A percentile compares a stretch with the other conserved stretches of the same genome.
These are phyloP conservation scores for Cryphonectria naterciae DNA, from an alignment of 2,329 filamentous ascomycete species.

Conservation along the genomic window DNA sequence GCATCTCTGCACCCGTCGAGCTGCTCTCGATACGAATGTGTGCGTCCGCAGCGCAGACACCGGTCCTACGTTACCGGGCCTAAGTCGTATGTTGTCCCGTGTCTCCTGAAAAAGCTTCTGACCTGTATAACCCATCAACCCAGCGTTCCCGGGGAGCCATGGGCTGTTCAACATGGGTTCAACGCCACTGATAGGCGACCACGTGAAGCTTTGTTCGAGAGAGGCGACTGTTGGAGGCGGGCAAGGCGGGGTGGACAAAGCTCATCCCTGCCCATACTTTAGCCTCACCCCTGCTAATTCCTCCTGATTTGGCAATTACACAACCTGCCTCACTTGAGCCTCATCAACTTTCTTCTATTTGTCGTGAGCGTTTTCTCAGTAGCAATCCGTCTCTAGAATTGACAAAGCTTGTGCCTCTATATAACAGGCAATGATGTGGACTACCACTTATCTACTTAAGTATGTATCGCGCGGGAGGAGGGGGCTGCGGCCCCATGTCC, in stretches of 20 bases:
- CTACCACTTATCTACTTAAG: background rate
- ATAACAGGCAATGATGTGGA: background rate
- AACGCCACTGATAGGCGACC: conserved; percentile 19
- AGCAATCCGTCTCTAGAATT: no score
- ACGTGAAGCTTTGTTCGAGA: conserved; percentile 6
- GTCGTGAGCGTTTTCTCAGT: background rate
- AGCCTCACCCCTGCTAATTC: background rate
- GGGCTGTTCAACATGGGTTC: background rate
- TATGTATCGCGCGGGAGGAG: background rate
- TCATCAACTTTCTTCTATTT: background rate
- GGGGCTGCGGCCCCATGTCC: background rate
- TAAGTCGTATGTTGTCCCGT: background rate
- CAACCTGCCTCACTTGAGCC: conserved; percentile 2
- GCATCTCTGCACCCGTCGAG: background rate
- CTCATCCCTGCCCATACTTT: background rate
- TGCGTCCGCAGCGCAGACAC: background rate
- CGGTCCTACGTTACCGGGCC: background rate
- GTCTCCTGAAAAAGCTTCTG: conserved; percentile 3
- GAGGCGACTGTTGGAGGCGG: background rate
- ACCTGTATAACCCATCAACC: background rate
- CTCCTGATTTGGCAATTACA: conserved; percentile 8
- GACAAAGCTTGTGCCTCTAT: background rate
- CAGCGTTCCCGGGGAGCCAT: background rate
- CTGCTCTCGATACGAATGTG: background rate
- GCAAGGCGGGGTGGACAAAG: background rate